These are phyloP conservation scores for Primulina eburnea DNA, from an alignment of 257 asterid genomes.

Conservation along the genomic window DNA sequence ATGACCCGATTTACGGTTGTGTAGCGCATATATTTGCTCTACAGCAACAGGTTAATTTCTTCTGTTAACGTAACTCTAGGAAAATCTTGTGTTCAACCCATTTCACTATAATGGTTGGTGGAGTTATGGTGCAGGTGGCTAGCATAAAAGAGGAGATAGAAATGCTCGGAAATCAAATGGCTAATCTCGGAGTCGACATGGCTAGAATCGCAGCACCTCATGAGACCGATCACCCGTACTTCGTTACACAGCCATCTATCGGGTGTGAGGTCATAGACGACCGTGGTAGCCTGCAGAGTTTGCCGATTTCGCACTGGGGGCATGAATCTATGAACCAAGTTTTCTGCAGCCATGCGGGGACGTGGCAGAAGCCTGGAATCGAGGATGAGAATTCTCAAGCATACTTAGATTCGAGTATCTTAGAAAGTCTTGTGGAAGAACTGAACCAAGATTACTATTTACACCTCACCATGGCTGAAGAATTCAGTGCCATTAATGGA, in stretches of 20 bases:
- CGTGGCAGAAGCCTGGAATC: constrained; percentile 16
- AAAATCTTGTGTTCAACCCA: background rate
- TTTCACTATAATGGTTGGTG: background rate
- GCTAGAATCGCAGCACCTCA: constrained; percentile 1
- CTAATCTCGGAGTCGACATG: constrained; percentile 22
- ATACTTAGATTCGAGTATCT: constrained; percentile 13
- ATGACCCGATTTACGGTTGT: constrained; percentile 72
- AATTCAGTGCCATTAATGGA: constrained; percentile 21
- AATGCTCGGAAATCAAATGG: constrained; percentile 46
- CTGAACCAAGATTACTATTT: constrained; percentile 29
- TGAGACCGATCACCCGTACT: constrained; percentile 3
- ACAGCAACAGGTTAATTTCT: constrained; percentile 50
- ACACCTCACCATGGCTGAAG: constrained; percentile 25
- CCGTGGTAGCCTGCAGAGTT: constrained; percentile 7
- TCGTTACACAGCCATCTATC: constrained; percentile 17
- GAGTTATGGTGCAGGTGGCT: constrained; percentile 47
- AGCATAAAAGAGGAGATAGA: constrained; percentile 64
- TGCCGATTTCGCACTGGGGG: constrained; percentile 16
- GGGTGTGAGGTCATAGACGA: background rate
- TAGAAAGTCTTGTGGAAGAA: constrained; percentile 27
- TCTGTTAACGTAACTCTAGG: background rate
- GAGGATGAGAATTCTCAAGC: constrained; percentile 27
- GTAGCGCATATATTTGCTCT: constrained; percentile 63
- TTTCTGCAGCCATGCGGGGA: constrained; percentile 26
- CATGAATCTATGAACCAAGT: constrained; percentile 20